Conservation (phyloP, 805 yeast species). For the Wickerhamomyces queroliae region DNA sequence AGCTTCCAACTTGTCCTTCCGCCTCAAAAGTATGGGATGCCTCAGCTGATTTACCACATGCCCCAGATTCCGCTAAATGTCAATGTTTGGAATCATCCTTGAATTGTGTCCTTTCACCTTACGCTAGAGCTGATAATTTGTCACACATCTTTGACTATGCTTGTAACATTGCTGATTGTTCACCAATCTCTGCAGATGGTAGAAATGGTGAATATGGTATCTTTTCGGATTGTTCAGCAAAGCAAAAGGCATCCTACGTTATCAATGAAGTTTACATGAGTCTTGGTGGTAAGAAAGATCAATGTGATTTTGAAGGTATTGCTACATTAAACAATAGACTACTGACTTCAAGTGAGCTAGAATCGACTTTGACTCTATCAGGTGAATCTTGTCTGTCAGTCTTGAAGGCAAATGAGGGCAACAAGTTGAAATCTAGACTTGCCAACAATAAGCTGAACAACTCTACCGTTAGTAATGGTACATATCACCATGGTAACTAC, state of each 20-base stretch:
- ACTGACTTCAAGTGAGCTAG: conserved; percentile 6
- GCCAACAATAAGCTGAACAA: not conserved
- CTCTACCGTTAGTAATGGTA: not conserved
- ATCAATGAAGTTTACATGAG: conserved; percentile 55
- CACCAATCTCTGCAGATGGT: conserved; percentile 56
- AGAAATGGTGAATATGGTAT: conserved; percentile 56
- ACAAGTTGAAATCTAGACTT: not conserved
- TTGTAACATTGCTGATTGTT: conserved; percentile 54
- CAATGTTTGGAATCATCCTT: conserved; percentile 51
- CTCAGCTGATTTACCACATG: conserved; percentile 54
- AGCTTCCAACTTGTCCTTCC: conserved; percentile 46
- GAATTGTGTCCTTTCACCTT: conserved; percentile 48
- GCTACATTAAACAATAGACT: conserved; percentile 11
- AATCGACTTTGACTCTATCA: conserved; percentile 1
- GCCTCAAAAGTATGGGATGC: conserved; percentile 55
- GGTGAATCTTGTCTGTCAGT: conserved; percentile 17
- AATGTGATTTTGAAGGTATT: conserved; percentile 22
- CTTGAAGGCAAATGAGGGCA: conserved; percentile 6
- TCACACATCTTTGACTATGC: conserved; percentile 49
- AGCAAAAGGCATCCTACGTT: conserved; percentile 56
- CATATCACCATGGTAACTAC: not conserved
- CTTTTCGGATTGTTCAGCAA: conserved; percentile 58
- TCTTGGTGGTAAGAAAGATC: conserved; percentile 28
- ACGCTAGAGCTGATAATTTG: conserved; percentile 42
- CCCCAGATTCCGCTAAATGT: conserved; percentile 58